These are phyloP conservation scores for Trametes cinnabarina DNA, from an alignment of 768 basidiomycete genomes.

Conservation along the genomic window DNA sequence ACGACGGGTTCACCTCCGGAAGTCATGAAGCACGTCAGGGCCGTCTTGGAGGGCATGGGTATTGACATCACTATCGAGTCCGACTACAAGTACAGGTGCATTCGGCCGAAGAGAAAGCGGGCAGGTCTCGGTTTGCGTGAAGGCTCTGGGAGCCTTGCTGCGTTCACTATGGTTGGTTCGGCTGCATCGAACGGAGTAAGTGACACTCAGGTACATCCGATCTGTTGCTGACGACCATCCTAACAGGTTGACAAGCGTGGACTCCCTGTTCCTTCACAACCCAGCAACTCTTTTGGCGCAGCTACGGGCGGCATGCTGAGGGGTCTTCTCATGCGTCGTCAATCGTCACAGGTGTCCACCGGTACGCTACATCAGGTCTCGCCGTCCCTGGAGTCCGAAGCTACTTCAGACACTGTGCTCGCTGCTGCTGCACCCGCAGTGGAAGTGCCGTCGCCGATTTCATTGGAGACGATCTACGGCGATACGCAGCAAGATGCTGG, in stretches of 20 bases:
- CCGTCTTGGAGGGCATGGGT: slow-evolving; percentile 85
- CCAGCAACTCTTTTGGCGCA: slow-evolving; percentile 51
- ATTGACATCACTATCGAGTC: slow-evolving; percentile 85
- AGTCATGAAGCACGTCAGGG: slow-evolving; percentile 82
- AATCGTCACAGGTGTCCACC: slow-evolving; percentile 77
- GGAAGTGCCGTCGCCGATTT: slow-evolving; percentile 28
- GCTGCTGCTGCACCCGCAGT: slow-evolving; percentile 18
- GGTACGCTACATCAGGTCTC: slow-evolving; percentile 23
- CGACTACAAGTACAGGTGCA: slow-evolving; percentile 87
- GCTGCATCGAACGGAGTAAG: slow-evolving; percentile 86
- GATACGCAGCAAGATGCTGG: slow-evolving; percentile 78
- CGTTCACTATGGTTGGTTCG: slow-evolving; percentile 74
- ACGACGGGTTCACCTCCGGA: slow-evolving; percentile 82
- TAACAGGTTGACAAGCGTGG: slow-evolving; percentile 85
- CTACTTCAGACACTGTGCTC: slow-evolving; percentile 25
- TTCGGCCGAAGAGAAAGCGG: slow-evolving; percentile 74
- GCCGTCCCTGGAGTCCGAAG: slow-evolving; percentile 22
- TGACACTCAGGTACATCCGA: background rate
- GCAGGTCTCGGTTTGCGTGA: slow-evolving; percentile 45
- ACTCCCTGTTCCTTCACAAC: slow-evolving; percentile 76
- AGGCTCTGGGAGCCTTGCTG: slow-evolving; percentile 52
- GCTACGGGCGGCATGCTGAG: slow-evolving; percentile 76
- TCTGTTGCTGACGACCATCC: slow-evolving; percentile 14
- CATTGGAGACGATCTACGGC: slow-evolving; percentile 69
- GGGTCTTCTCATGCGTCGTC: slow-evolving; percentile 85